Base-by-base conservation (phyloP, 2,329 filamentous ascomycete species). In the Thielaviopsis musarum region DNA sequence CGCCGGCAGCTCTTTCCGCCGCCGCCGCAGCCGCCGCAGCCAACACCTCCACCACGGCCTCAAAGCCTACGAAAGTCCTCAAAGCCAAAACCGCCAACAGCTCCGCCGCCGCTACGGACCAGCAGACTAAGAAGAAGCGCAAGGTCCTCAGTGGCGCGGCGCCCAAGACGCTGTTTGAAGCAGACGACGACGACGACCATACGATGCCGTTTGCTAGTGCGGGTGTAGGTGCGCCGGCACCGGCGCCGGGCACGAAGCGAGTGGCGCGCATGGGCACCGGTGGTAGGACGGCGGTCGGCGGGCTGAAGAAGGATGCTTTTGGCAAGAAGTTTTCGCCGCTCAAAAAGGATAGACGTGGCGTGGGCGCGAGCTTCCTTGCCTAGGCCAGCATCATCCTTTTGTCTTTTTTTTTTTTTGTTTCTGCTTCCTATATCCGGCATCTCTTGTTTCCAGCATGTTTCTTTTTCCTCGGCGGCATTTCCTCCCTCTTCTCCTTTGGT, bases 51-150 rank as follows among this genome's bases (percentile, higher is more conserved):
- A 45, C 65, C 52, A 59, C 63, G 28, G 26, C 49, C 6, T 13
- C 56, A n/a, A 57, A 58, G 6, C 61, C 26, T 6, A 24, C 38
- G 4, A 45, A 45, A 7, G 38, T 24, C 26, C 61, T 62, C 15
- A 62, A 62, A 51, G 45, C 61, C 30, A 62, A 62, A 41, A 34
- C 53, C 5, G 28, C n/a, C 52, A 21, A 9, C 26, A 21, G 21
- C 6, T 53, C 58, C 2, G 57, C 59, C 48, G 56, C 34, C 6
- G 9, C 45, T 51, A 26, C 57, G 61, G 71, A 72, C 64, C 65
- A 77, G 63, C 72, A 70, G 6, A 79, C 76, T 69, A 83, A 81
- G 68, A 88, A 85, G 76, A 90, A 85, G 74, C 81, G 85, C 63
- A 91, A 88, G 70, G 72, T 88, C 5, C 74, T 87, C 1, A 82